Evolutionary conservation across 305 asterid genomes (phyloP).

Genomic region (Fraxinus greggii): DNA sequence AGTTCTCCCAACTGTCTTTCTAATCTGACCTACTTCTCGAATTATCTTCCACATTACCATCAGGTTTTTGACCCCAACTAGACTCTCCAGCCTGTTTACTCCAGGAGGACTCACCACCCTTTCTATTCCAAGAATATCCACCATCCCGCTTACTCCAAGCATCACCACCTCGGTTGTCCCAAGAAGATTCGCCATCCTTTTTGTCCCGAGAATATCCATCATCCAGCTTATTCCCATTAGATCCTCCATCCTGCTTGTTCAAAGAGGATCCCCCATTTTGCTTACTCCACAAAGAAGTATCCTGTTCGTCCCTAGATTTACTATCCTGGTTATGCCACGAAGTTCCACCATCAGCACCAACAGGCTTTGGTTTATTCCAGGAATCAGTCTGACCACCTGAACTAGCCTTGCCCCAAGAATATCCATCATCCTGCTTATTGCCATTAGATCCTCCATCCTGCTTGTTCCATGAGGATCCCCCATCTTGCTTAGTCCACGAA

Average conservation of each 20-base stretch:
- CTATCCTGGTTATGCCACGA: conserved; percentile 37
- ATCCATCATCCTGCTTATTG: conserved; percentile 18
- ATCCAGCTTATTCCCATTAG: conserved; percentile 13
- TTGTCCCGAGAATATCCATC: conserved; percentile 11
- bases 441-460: conserved; percentile 22
- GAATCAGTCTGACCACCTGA: conserved; percentile 15
- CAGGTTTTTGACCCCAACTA: conserved; percentile 30
- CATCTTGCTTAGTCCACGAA: conserved; percentile 36
- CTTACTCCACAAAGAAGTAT: conserved; percentile 33
- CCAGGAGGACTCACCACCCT: conserved; percentile 36
- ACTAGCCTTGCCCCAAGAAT: conserved; percentile 18
- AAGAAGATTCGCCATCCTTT: conserved; percentile 12
- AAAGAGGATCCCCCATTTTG: conserved; percentile 41
- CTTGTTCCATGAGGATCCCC: conserved; percentile 42
- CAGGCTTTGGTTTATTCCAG: conserved; percentile 36
- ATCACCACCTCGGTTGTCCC: conserved; percentile 17
- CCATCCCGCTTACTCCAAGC: conserved; percentile 28
- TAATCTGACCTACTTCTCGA: conserved; percentile 1
- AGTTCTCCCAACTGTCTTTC: not conserved
- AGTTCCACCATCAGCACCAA: conserved; percentile 32
- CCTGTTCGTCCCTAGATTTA: conserved; percentile 34
- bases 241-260: conserved; percentile 32
- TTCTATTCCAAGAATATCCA: conserved; percentile 34
- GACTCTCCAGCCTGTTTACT: conserved; percentile 30
- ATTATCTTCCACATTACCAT: conserved; percentile 10